These are phyloP conservation scores for Globisporangium middletonii DNA, from an alignment of 352 stramenopile genomes.

Conservation along the genomic window DNA sequence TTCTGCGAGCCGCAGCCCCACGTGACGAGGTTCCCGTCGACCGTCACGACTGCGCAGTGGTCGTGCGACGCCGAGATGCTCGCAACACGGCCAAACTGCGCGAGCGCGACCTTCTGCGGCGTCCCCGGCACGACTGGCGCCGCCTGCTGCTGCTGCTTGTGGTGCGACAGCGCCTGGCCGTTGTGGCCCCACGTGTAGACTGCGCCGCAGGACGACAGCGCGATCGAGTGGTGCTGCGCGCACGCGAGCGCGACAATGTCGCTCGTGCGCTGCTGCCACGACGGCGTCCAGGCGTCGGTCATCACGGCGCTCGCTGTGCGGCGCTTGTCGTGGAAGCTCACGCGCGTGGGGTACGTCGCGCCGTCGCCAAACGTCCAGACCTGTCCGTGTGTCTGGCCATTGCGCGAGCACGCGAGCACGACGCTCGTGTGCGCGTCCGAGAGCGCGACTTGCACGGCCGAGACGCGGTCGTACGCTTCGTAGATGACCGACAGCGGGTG, in stretches of 20 bases:
- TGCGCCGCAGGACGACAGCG: conserved; percentile 44
- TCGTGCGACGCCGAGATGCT: conserved; percentile 71
- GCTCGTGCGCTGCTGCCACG: conserved; percentile 37
- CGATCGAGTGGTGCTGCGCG: conserved; percentile 76
- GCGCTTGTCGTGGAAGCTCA: conserved; percentile 44
- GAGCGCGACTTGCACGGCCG: conserved; percentile 44
- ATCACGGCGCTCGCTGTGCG: conserved; percentile 28
- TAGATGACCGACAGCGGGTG: conserved; percentile 59
- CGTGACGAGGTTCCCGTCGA: conserved; percentile 59
- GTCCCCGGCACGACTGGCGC: conserved; percentile 24
- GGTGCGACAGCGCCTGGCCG: conserved; percentile 52
- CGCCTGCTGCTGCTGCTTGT: conserved; percentile 14
- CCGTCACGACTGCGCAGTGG: conserved; percentile 69
- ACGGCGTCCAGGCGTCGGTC: conserved; percentile 54
- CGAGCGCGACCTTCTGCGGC: conserved; percentile 39
- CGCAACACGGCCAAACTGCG: conserved; percentile 33
- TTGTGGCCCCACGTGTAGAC: conserved; percentile 81
- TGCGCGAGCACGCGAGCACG: conserved; percentile 47
- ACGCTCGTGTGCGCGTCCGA: conserved; percentile 74
- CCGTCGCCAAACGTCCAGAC: conserved; percentile 81
- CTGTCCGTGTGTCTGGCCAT: conserved; percentile 51
- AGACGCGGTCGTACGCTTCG: conserved; percentile 41
- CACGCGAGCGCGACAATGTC: conserved; percentile 72
- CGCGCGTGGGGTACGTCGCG: conserved; percentile 55
- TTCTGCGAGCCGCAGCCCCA: conserved; percentile 70